Evolutionary conservation across 2,329 filamentous ascomycete species (phyloP), one percentile per base, ranked within the genome.

Genomic region (Dendrostoma leiphaemia): DNA sequence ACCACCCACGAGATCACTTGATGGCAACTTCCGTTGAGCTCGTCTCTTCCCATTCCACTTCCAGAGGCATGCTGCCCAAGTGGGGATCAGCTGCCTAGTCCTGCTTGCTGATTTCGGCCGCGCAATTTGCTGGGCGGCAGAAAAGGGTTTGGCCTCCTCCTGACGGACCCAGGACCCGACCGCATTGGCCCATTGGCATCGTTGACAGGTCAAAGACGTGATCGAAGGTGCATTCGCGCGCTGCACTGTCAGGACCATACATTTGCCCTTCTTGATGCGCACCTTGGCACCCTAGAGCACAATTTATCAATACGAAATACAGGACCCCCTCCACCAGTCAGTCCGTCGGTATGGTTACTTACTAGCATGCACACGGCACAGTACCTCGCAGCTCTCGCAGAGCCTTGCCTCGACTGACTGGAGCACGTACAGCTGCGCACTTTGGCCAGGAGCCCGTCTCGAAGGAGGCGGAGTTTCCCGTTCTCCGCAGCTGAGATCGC

Each of bases 81-180:
- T 31, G 47, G 35, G 35, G 17, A 26, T 26, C 15, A 21, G 10
- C 23, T 48, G 34, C 37, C n/a, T 49, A 12, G n/a, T n/a, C 12
- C 10, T 28, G 47, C 47, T 32, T 32, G 35, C 47, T 49, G 47
- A 13, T 31, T 49, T 40, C 28, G 47, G 47, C 26, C 31, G 34
- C 8, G 35, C 47, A 49, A 49, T 49, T 31, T 49, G 17, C 45
- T 24, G 17, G 34, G n/a, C 19, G 46, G 24, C 26, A 28, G 35
- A 40, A 29, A 40, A 40, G 29, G 34, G 34, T 23, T 41, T 28
- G 35, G 23, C 28, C 21, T n/a, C 28, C 47, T n/a, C 17, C 8
- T 35, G 44, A 15, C 24, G 44, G 31, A 21, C 29, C 19, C 35
- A 8, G 21, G 10, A 29, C 24, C 34, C 23, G 24, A 29, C 24